Base-by-base conservation (phyloP, 805 yeast species). In the Kodamaea nitidulidarum region DNA sequence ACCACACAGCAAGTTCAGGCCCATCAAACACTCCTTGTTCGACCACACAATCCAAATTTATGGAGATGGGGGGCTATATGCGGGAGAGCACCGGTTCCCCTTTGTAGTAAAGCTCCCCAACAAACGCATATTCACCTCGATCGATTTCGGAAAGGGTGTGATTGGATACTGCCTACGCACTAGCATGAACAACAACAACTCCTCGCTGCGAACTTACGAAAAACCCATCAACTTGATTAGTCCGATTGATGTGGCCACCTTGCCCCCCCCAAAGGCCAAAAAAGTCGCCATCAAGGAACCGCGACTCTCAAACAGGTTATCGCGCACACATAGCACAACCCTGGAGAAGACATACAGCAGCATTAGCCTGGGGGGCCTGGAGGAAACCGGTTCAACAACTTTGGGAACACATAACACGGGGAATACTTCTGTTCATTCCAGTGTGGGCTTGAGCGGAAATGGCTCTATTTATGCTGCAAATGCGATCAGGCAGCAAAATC, bases 11-110 rank as follows among this genome's bases (percentile, higher is more conserved):
- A 71, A 80, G 31, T 64, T 75, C 30, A 60, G 82, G 29, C 75
- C 76, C 8, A 70, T 71, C 38, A 75, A 75, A 39, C 70, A 72
- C 34, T 56, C 60, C 16, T 54, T 82, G n/a, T 76, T 81, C 57
- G 72, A 77, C 36, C 84, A 78, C 54, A 71, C 78, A 9, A 74
- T 80, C 8, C 58, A 67, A 25, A 68, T 83, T 14, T 82, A 79
- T 50, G 88, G 88, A 1, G 40, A 43, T 18, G 11, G 39, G 6
- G 85, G 85, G 0, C 56, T 84, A n/a, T 74, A 78, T 14, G 78
- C 79, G 51, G 96, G 96, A 30, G 91, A 85, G 54, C 96, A 88
- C 60, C 64, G 86, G 25, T 88, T 90, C 55, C 95, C 95, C 15
- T 90, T 88, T 54, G 76, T 83, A 35, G 84, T 88, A 31, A 81